Evolutionary conservation across 176 grass and related monocot species (phyloP).

Genomic region (Phoenix dactylifera): DNA sequence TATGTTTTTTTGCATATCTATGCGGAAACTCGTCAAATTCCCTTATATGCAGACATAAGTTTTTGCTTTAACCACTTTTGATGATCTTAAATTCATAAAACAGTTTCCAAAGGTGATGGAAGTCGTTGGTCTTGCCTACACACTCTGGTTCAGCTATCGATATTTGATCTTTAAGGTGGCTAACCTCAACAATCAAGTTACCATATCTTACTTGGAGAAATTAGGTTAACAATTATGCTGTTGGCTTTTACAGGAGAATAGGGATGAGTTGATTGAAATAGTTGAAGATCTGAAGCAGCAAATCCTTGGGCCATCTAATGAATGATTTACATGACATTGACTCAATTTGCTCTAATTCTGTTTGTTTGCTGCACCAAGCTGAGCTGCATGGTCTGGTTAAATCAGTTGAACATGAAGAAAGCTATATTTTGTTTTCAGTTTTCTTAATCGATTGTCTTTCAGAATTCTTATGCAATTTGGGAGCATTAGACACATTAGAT

Average conservation of each 20-base stretch:
- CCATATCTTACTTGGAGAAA: not conserved
- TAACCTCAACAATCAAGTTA: not conserved
- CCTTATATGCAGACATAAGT: too few relatives aligned
- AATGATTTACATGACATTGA: constrained; percentile 13
- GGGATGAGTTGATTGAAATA: constrained; percentile 41
- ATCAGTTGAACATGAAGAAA: too few relatives aligned
- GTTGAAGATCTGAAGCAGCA: constrained; percentile 50
- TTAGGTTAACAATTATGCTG: constrained; percentile 4
- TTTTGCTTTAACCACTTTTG: not conserved
- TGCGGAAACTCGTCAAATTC: too few relatives aligned
- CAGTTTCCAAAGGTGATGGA: constrained; percentile 89
- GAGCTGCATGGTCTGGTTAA: too few relatives aligned
- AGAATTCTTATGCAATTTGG: too few relatives aligned
- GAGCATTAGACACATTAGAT: too few relatives aligned
- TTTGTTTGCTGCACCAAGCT: too few relatives aligned
- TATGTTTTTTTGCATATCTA: too few relatives aligned
- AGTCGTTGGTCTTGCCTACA: constrained; percentile 82
- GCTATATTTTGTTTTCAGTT: too few relatives aligned
- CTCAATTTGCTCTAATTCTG: too few relatives aligned
- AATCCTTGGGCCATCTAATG: constrained; percentile 36
- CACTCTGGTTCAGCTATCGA: constrained; percentile 73
- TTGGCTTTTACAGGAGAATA: constrained; percentile 38
- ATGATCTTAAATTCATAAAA: not conserved
- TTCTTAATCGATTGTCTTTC: too few relatives aligned
- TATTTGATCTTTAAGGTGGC: constrained; percentile 84